Conservation (phyloP, 164 flowering plant species). For the Amborella trichopoda region DNA sequence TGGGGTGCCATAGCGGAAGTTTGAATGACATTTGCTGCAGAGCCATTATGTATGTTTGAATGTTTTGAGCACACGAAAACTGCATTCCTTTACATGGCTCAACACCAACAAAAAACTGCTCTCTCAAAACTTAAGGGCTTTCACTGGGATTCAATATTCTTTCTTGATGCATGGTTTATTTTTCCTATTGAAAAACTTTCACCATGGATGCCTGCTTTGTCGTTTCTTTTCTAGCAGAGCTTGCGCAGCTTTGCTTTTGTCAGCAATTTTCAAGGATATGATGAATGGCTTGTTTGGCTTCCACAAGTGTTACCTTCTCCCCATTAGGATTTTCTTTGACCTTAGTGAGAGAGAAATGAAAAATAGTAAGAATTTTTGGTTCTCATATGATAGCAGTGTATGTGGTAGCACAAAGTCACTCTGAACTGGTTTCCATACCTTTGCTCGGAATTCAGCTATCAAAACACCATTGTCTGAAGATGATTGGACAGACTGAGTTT, state of each 20-base stretch:
- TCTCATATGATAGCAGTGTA: not conserved
- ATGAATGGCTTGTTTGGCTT: conserved; percentile 64
- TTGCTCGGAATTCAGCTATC: conserved; percentile 80
- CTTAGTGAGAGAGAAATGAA: conserved; percentile 17
- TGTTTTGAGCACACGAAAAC: no score
- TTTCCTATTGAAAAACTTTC: no score
- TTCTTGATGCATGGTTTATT: no score
- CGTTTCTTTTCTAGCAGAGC: no score
- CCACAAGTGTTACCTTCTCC: conserved; percentile 61
- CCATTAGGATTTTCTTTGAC: conserved; percentile 64
- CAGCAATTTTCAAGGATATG: conserved; percentile 35
- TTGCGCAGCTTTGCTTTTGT: not conserved
- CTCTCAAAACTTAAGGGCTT: no score
- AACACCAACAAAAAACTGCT: no score
- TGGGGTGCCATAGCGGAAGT: no score
- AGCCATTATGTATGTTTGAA: no score
- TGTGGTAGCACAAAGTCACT: not conserved
- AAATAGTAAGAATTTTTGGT: not conserved
- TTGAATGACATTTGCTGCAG: no score
- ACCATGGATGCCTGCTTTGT: no score
- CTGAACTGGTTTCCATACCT: conserved; percentile 31
- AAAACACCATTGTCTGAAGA: conserved; percentile 43
- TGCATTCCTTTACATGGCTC: no score
- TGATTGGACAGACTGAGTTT: conserved; percentile 57
- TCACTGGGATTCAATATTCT: no score